phyloP scores from a whole-genome alignment of 1,284 basidiomycete genomes.

The Fomitopsis pinicola region DNA sequence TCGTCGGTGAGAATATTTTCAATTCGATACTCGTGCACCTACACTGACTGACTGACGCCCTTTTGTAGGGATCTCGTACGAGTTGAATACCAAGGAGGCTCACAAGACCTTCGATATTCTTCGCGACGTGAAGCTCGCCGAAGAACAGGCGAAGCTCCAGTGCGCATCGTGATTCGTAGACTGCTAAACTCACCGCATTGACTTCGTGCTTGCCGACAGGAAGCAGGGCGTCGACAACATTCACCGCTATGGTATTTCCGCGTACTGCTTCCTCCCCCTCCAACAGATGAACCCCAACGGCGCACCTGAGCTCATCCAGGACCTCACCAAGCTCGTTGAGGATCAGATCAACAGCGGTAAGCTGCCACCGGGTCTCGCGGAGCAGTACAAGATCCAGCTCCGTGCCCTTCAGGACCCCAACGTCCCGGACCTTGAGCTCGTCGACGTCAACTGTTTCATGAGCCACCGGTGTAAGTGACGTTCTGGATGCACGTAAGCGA shows the following conservation, averaged over 20 bases:
- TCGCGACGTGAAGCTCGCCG: constrained; percentile 6
- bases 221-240: constrained; percentile 4
- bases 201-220: background rate
- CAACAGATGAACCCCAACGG: constrained; percentile 3
- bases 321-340: constrained; percentile 1
- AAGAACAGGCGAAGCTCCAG: constrained; percentile 10
- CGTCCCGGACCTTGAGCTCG: constrained; percentile 9
- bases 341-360: constrained; percentile 8
- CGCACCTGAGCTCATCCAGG: background rate
- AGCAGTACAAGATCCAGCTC: constrained; percentile 15
- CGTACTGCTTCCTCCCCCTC: constrained; percentile 10
- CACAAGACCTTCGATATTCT: constrained; percentile 10
- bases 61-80: constrained; percentile 5
- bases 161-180: background rate
- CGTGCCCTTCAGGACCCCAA: constrained; percentile 5
- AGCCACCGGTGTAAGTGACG: constrained; percentile 3
- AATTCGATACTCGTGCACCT: background rate
- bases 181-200: background rate
- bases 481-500: background rate
- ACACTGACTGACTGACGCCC: background rate
- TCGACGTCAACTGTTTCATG: constrained; percentile 6
- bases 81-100: constrained; percentile 2
- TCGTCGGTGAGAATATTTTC: background rate
- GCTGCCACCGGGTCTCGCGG: constrained; percentile 12
- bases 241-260: constrained; percentile 8